phyloP scores from a whole-genome alignment of 2,329 filamentous ascomycete genomes.

The Fusarium dimerum region DNA sequence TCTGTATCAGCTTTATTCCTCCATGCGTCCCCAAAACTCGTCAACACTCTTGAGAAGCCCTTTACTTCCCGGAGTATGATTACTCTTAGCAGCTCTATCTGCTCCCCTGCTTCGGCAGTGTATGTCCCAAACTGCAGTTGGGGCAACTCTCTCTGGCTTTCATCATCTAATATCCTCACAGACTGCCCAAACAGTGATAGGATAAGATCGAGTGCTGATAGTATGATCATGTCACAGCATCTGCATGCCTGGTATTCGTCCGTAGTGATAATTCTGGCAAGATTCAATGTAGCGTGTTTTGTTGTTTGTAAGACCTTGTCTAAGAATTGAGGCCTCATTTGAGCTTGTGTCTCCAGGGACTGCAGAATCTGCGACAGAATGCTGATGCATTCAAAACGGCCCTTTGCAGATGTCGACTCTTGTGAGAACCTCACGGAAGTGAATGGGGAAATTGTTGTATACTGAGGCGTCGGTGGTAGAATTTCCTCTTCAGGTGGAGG shows the following conservation, averaged over 20 bases:
- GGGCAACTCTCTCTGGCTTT: neutral
- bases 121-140: slow-evolving; percentile 3
- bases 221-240: neutral
- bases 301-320: slow-evolving; percentile 3
- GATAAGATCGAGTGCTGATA: slow-evolving; percentile 3
- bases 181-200: slow-evolving; percentile 2
- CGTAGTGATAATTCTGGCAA: neutral
- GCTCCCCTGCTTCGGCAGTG: neutral
- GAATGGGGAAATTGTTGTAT: neutral
- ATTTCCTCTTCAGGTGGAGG: neutral
- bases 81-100: neutral
- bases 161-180: neutral
- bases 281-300: neutral
- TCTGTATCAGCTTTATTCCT: neutral
- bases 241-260: neutral
- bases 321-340: neutral
- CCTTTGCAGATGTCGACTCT: neutral
- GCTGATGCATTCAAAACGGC: neutral
- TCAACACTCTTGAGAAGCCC: neutral
- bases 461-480: slow-evolving; percentile 1
- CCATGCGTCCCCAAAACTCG: neutral
- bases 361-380: neutral
- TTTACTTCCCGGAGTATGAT: neutral
- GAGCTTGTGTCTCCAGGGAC: neutral
- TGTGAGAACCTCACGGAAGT: neutral